phyloP scores from a whole-genome alignment of 192 early-diverging fungal species.

The Mortierella antarctica region DNA sequence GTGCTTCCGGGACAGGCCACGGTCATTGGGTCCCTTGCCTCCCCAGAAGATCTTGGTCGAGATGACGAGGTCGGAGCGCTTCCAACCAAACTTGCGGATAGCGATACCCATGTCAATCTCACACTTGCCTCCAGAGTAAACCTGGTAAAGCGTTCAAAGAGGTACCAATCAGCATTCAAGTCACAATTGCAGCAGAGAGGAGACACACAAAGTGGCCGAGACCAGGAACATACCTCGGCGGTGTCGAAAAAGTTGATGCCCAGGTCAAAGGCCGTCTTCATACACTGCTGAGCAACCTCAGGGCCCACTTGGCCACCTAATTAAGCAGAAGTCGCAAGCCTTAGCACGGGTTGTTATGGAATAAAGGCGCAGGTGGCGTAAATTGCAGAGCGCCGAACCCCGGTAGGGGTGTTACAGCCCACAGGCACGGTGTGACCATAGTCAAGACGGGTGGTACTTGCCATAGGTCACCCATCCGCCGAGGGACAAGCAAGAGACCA shows the following conservation, averaged over 20 bases:
- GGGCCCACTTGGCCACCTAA: slow-evolving; percentile 34
- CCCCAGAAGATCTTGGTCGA: slow-evolving; percentile 85
- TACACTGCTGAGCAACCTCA: slow-evolving; percentile 72
- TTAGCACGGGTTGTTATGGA: not conserved
- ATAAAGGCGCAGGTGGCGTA: too few species aligned
- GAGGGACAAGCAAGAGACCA: slow-evolving; percentile 76
- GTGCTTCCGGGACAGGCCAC: slow-evolving; percentile 87
- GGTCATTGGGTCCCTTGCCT: slow-evolving; percentile 80
- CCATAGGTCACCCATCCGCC: slow-evolving; percentile 85
- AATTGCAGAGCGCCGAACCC: too few species aligned
- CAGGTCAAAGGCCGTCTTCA: slow-evolving; percentile 73
- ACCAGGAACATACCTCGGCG: slow-evolving; percentile 65
- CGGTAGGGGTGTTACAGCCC: too few species aligned
- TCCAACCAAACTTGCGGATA: slow-evolving; percentile 78
- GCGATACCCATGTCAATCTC: slow-evolving; percentile 84
- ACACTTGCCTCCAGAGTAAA: slow-evolving; percentile 68
- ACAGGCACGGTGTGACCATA: not conserved
- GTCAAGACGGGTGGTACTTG: not conserved
- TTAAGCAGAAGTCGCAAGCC: not conserved
- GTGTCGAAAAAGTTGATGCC: slow-evolving; percentile 88
- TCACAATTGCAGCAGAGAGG: not conserved
- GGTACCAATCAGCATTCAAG: not conserved
- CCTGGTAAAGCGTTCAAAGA: not conserved
- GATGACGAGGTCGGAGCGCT: slow-evolving; percentile 80
- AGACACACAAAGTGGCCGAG: not conserved